Evolutionary conservation across 2,329 filamentous ascomycete species (phyloP), one percentile per base, ranked within the genome.

Genomic region (Blumeriella jaapii): DNA sequence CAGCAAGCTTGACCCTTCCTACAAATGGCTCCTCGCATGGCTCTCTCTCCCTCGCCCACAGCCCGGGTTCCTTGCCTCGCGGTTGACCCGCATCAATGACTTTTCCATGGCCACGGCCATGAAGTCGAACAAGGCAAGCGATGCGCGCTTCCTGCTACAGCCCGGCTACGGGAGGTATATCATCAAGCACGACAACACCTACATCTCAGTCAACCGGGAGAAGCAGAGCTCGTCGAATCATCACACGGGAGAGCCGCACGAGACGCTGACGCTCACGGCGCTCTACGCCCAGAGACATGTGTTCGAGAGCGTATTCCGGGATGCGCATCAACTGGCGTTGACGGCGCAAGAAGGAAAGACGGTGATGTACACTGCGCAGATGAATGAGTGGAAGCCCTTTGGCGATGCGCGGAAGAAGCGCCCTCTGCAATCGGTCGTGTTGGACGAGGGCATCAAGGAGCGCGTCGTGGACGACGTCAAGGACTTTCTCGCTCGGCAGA

Each of bases 1-100:
- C 59, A 89, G 83, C 58, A 82, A 85, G 55, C 83, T 89, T 52
- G 91, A 98, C 61, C 77, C 85, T 28, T 87, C 89, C 2, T 98
- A 96, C 57, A 78, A 78, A 25, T 96, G 87, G 89, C 76, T 98
- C 26, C 69, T 98, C 7, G 79, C 87, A 46, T 98, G 91, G 87
- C 82, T 98, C 57, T 87, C 86, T 5, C 71, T 84, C 37, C 84
- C 85, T 46, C 83, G 86, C 33, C 69, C 76, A 36, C 59, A 65
- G 53, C 28, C 11, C 10, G 50, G 40, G 4, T 52, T 48, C 14
- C 16, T 78, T 22, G 67, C 68, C 13, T 68, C 63, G 18, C 68
- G 65, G 25, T 55, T 78, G 34, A 77, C 72, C 5, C 65, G 71
- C 48, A 68, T 74, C 47, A 70, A 75, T 47, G 69, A 77, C 50